Conservation (phyloP, 2,329 filamentous ascomycete genomes). For the Fusarium hostae region DNA sequence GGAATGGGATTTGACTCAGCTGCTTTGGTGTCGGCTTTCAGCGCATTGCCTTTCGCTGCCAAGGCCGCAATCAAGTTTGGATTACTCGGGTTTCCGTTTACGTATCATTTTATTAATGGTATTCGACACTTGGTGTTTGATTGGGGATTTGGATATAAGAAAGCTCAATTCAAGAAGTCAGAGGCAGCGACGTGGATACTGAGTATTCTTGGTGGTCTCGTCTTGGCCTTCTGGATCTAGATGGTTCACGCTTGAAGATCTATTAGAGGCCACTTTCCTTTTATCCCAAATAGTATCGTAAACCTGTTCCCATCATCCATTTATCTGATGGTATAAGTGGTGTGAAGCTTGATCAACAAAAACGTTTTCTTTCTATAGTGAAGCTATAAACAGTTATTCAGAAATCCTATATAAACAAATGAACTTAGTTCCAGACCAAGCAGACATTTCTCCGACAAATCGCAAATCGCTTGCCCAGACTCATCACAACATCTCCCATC, state of each 20-base stretch:
- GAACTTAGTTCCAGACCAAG: slow-evolving; percentile 1
- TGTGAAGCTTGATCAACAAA: neutral
- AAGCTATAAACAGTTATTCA: neutral
- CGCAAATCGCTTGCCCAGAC: neutral
- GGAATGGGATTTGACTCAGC: slow-evolving; percentile 11
- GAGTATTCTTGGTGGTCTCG: slow-evolving; percentile 6
- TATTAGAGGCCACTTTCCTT: too few species aligned
- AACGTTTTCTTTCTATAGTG: neutral
- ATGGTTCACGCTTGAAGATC: neutral
- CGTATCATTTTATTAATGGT: slow-evolving; percentile 28
- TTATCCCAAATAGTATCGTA: neutral
- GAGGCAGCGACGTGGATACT: slow-evolving; percentile 22
- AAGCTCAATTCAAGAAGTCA: slow-evolving; percentile 18
- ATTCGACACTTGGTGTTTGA: slow-evolving; percentile 28
- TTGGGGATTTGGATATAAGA: slow-evolving; percentile 24
- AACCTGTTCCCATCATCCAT: neutral
- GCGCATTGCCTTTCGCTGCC: slow-evolving; percentile 3
- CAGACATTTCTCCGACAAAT: neutral
- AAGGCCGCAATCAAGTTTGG: slow-evolving; percentile 22
- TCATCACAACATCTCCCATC: neutral
- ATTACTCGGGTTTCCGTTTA: slow-evolving; percentile 16
- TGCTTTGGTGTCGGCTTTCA: slow-evolving; percentile 2
- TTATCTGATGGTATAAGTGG: too few species aligned
- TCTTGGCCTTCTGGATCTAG: slow-evolving; percentile 15
- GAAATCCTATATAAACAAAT: neutral